These are phyloP conservation scores for Psilocybe cubensis DNA, from an alignment of 768 basidiomycete species.

Conservation along the genomic window DNA sequence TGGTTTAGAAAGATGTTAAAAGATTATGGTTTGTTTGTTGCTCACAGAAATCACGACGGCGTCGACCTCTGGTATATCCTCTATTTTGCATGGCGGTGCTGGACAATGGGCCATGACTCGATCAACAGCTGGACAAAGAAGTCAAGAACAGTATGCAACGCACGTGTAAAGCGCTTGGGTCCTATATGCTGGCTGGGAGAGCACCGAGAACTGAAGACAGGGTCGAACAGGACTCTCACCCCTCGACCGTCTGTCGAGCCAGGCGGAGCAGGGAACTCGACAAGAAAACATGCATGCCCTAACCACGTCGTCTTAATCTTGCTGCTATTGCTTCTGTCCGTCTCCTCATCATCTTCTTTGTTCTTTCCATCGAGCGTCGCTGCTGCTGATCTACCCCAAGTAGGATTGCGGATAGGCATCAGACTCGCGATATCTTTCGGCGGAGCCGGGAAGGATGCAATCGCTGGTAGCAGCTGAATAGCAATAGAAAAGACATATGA, in stretches of 20 bases:
- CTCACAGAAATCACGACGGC: conserved; percentile 64
- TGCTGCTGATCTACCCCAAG: conserved; percentile 30
- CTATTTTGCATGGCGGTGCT: conserved; percentile 53
- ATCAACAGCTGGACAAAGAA: not conserved
- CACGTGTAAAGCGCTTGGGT: conserved; percentile 52
- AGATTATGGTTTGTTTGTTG: too few species aligned
- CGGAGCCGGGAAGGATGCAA: conserved; percentile 11
- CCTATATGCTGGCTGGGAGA: conserved; percentile 48
- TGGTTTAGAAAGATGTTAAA: too few species aligned
- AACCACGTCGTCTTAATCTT: conserved; percentile 57
- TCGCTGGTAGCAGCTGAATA: conserved; percentile 9
- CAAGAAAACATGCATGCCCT: conserved; percentile 57
- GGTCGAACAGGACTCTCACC: conserved; percentile 56
- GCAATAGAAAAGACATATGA: not conserved
- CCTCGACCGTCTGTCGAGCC: conserved; percentile 17
- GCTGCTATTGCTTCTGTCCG: conserved; percentile 22
- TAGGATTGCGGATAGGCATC: conserved; percentile 39
- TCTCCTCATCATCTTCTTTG: conserved; percentile 6
- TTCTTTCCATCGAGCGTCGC: not conserved
- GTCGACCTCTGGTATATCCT: conserved; percentile 64
- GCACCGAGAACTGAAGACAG: conserved; percentile 56
- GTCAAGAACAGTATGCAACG: conserved; percentile 18
- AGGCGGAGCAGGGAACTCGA: conserved; percentile 47
- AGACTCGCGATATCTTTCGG: conserved; percentile 20
- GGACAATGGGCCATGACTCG: not conserved